phyloP scores from a whole-genome alignment of 192 early-diverging fungal genomes.

The Coemansia sp. region DNA sequence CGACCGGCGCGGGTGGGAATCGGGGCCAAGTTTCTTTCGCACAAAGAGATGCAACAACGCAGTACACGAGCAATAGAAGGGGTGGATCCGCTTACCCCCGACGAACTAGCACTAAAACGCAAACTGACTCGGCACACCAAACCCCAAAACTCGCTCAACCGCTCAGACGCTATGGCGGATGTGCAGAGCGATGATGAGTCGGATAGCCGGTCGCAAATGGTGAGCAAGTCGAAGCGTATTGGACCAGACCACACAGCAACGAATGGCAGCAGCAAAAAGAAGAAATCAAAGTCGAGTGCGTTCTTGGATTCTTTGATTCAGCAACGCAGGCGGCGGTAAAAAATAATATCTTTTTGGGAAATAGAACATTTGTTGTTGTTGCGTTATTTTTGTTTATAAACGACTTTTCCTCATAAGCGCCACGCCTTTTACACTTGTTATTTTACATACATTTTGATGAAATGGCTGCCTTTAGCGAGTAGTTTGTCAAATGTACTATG shows the following conservation, averaged over 20 bases:
- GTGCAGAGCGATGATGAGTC: constrained; percentile 10
- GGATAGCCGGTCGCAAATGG: constrained; percentile 19
- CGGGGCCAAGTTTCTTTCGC: constrained; percentile 48
- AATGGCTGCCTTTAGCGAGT: too few relatives aligned
- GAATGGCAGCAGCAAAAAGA: constrained; percentile 12
- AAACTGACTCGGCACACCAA: constrained; percentile 17
- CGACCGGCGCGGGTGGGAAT: constrained; percentile 43
- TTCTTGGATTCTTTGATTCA: constrained; percentile 35
- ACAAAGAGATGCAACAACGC: constrained; percentile 33
- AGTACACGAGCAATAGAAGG: background rate
- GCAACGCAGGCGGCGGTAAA: constrained; percentile 12
- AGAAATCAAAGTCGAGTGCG: constrained; percentile 18
- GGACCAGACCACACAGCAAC: background rate
- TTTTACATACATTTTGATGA: too few relatives aligned
- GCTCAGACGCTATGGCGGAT: background rate
- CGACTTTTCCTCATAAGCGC: too few relatives aligned
- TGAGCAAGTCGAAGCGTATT: constrained; percentile 2
- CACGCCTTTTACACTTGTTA: too few relatives aligned
- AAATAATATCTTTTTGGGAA: constrained; percentile 1
- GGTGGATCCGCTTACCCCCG: constrained; percentile 14
- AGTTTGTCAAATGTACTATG: too few relatives aligned
- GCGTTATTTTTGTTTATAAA: too few relatives aligned
- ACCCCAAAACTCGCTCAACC: background rate
- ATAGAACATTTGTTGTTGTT: background rate
- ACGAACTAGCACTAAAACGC: constrained; percentile 38